Percentiles rank a stretch among this genome's conserved stretches.
phyloP scores from a whole-genome alignment of 2,329 filamentous ascomycete genomes.

The Epichloe coenophiala region DNA sequence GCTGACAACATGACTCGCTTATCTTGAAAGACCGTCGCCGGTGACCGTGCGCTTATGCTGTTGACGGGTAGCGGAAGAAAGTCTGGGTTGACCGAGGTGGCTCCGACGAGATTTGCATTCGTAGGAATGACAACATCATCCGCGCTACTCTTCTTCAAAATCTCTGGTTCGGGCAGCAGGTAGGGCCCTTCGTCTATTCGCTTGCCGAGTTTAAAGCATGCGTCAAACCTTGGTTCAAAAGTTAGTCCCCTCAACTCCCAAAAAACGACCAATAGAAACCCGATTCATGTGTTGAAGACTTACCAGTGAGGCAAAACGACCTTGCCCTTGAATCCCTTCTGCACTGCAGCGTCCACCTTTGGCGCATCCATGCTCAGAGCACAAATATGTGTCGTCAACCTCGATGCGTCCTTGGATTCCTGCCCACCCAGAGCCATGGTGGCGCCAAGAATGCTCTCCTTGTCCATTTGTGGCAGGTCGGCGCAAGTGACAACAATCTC shows the following conservation, averaged over 20 bases:
- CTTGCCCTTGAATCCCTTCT: conserved; percentile 58
- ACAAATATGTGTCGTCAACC: conserved; percentile 76
- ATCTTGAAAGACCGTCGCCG: conserved; percentile 61
- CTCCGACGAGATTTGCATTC: conserved; percentile 52
- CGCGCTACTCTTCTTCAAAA: conserved; percentile 47
- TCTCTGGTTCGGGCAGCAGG: conserved; percentile 70
- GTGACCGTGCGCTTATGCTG: conserved; percentile 28
- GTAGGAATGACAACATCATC: conserved; percentile 41
- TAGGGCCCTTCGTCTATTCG: conserved; percentile 85
- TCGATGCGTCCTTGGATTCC: conserved; percentile 58
- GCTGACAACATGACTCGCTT: conserved; percentile 64
- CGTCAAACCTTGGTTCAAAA: conserved; percentile 60
- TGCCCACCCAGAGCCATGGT: conserved; percentile 81
- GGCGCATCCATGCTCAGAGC: conserved; percentile 63
- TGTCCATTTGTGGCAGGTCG: conserved; percentile 72
- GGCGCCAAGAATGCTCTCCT: conserved; percentile 83
- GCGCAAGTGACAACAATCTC: conserved; percentile 72
- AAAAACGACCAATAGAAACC: no score
- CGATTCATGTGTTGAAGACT: conserved; percentile 9
- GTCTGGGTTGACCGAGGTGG: conserved; percentile 38
- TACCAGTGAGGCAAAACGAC: conserved; percentile 91
- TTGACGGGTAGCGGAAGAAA: conserved; percentile 30
- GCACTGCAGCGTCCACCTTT: conserved; percentile 49
- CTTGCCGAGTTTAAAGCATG: conserved; percentile 85
- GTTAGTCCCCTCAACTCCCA: neutral